Evolutionary conservation across 2,329 filamentous ascomycete species (phyloP), one percentile per base, ranked within the genome.

Genomic region (Ceratocystis colombiana): DNA sequence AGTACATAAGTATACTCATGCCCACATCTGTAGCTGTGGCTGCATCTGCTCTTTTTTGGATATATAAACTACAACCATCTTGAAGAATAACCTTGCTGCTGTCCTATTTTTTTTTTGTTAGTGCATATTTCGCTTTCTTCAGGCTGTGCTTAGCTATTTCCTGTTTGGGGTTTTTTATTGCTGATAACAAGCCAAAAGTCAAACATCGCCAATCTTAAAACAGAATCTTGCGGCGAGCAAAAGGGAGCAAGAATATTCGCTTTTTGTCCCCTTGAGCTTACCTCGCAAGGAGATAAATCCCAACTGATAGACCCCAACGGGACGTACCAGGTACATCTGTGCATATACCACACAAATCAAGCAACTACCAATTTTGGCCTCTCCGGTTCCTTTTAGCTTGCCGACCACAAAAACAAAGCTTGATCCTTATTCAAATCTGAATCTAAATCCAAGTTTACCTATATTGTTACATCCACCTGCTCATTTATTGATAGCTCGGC

Each of bases 131-230:
- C 48, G 48, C 48, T 53, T 50, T 63, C 10, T 33, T 41, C 15
- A 10, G 55, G 28, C 15, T 17, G 10, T 30, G 28, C 28, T 41
- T 41, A 53, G 10, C 33, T 50, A 5, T 50, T 50, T 8, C 12
- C 3, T 50, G 20, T 62, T 61, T 20, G 17, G n/a, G 8, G 2
- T 48, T 28, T 62, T 25, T 30, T 33, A 12, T 30, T 62, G 41
- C 61, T 57, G 53, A 57, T 37, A 33, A 33, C 28, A 3, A 57
- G 53, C 53, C 53, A 37, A 57, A 33, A 57, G 25, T 57, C 55
- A 59, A 59, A 59, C 55, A 37, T 59, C 25, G 17, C 55, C 55
- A 59, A 37, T 59, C 28, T 59, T 20, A 37, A 59, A 59, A 30
- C 55, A 59, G 6, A 33, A 37, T 28, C 25, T 53, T 15, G 20